Base-by-base conservation (phyloP, 129 eudicot genomes). In the Artemisia annua region DNA sequence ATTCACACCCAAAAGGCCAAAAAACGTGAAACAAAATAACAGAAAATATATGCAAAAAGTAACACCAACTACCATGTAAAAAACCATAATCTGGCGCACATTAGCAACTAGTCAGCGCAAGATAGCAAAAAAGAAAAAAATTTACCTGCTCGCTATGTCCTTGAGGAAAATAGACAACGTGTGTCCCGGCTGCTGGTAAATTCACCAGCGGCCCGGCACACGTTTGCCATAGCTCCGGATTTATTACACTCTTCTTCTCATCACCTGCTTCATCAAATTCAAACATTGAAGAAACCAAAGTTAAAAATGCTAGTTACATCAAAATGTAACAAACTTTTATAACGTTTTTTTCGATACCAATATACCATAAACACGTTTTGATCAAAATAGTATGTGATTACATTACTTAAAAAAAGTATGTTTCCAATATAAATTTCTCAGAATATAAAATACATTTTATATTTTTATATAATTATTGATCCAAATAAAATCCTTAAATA, bases 131-230 rank as follows among this genome's bases (percentile, higher is more conserved):
- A 11, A 48, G 14, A 17, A 14, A 19, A 19, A 53, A 6, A 26
- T 43, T 4, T 66, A 92, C 98, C 96, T 92, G 98, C 70, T 92
- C 98, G 78, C 95, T 87, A 75, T 92, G 98, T 74, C 98, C 98
- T 84, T 92, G 98, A 48, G 98, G 98, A 66, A 92, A 92, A 80
- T 92, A 92, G 60, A 92, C 98, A 30, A 92, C 96, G 74, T 92
- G 95, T 80, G 95, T 89, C 75, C 98, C 96, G 61, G 96, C 95
- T 2, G 88, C 95, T 80, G 98, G 98, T 72, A 92, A 77, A 89
- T 82, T 87, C 65, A 85, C 95, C 84, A 92, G 87, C 43, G 98
- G 98, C 46, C 98, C 98, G 80, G 98, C 96, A 65, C 98, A 92
- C 18, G 96, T 87, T 62, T 92, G 98, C 98, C 98, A 92, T 84